Base-by-base conservation (phyloP, 1,284 basidiomycete genomes). In the Erythrobasidium hasegawianum region DNA sequence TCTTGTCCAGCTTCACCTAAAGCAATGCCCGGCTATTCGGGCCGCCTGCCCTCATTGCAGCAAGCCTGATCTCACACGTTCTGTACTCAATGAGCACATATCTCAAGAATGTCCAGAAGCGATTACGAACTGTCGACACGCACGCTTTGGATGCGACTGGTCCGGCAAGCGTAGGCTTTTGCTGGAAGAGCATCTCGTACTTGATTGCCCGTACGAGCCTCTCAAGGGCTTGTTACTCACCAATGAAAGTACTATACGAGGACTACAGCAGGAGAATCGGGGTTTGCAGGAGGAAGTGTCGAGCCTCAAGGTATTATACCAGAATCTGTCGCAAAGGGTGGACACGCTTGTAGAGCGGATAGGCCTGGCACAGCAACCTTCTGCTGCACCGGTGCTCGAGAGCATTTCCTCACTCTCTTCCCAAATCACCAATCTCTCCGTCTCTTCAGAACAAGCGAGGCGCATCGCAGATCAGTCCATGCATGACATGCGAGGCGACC, bases 141-240 rank as follows among this genome's bases (percentile, higher is more conserved):
- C 45, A 40, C 43, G 62, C n/a, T 58, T 57, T n/a, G 56, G 62
- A 2, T 65, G 61, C 18, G 22, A n/a, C 39, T 64, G 61, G 62
- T 50, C 56, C 18, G 56, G 62, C 27, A 47, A 50, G 39, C n/a
- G 62, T 41, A 41, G 29, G 20, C 26, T 50, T 3, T 29, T 65
- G 11, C 22, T 22, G 26, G 40, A 29, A 24, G 29, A 50, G 7
- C 62, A 65, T 52, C 16, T 58, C 24, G 26, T 26, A n/a, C 29
- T 49, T 14, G 56, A 65, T 5, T 65, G 62, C 45, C 33, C 56
- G 4, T 65, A 49, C 38, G 62, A 65, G 24, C 62, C 62, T 18
- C 49, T 65, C 33, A 65, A 65, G 14, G 33, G 29, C 3, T 29
- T 57, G 7, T 55, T 65, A n/a, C 27, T 45, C 11, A 33, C 7